Percentiles rank a stretch among this genome's conserved stretches.
Conservation (phyloP, 75 land plant species). For the Pinus tabuliformis region DNA sequence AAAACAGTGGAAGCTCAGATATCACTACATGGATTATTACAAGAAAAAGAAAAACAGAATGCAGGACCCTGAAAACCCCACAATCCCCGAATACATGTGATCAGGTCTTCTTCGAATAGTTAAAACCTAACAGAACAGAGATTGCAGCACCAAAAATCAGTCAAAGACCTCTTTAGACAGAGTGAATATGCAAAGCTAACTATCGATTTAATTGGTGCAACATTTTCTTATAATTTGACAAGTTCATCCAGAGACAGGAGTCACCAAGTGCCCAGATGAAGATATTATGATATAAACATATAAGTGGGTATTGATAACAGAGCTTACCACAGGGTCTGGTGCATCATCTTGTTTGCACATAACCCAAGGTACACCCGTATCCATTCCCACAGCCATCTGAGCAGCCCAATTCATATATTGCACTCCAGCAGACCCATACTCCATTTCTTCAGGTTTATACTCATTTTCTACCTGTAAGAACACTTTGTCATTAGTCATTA, state of each 20-base stretch:
- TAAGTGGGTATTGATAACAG: not conserved
- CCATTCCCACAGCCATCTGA: constrained; percentile 72
- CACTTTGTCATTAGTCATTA: not conserved
- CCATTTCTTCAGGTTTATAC: constrained; percentile 67
- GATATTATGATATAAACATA: not conserved
- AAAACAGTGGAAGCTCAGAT: not conserved
- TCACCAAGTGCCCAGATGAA: not conserved
- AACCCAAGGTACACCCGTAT: constrained; percentile 89
- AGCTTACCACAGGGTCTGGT: constrained; percentile 72
- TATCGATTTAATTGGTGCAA: not conserved
- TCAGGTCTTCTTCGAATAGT: too few species aligned
- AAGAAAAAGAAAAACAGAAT: not conserved
- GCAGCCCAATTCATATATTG: constrained; percentile 86
- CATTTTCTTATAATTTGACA: not conserved
- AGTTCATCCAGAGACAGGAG: not conserved
- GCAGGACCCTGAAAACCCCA: not conserved
- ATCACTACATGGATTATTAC: not conserved
- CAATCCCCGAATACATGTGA: not conserved
- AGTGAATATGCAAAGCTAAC: not conserved
- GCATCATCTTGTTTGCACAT: constrained; percentile 98
- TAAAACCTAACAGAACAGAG: too few species aligned
- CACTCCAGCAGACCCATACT: constrained; percentile 63
- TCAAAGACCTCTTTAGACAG: not conserved
- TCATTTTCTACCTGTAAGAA: constrained; percentile 84
- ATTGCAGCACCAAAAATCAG: too few species aligned